Evolutionary conservation across 257 asterid species (phyloP).

Genomic region (Scutellaria barbata): DNA sequence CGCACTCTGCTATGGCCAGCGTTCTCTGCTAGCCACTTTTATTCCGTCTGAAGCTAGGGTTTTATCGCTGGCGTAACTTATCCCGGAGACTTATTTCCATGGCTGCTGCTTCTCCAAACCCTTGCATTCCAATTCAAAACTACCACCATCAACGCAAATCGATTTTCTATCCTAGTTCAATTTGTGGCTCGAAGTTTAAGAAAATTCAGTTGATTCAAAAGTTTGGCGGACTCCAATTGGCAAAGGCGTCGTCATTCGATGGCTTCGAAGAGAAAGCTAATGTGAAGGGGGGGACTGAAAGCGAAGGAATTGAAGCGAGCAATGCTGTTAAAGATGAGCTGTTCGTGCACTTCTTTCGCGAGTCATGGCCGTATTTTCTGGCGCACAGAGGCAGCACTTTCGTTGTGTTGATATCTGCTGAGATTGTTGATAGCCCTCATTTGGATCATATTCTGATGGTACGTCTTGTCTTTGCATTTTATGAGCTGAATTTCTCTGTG

Average conservation of each 20-base stretch:
- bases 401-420: conserved; percentile 83
- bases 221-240: conserved; percentile 35
- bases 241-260: conserved; percentile 17
- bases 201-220: conserved; percentile 27
- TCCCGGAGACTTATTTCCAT: conserved; percentile 32
- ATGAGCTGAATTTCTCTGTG: background rate
- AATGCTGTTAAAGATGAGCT: conserved; percentile 64
- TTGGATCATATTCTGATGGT: conserved; percentile 84
- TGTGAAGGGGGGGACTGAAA: conserved; percentile 48
- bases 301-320: conserved; percentile 47
- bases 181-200: conserved; percentile 25
- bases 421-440: conserved; percentile 73
- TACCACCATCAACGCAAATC: conserved; percentile 13
- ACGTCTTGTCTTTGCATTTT: conserved; percentile 38
- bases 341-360: conserved; percentile 83
- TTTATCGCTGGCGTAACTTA: background rate
- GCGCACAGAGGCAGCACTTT: conserved; percentile 97
- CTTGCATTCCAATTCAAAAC: conserved; percentile 45
- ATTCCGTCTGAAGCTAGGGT: conserved; percentile 13
- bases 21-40: background rate
- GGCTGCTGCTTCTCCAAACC: conserved; percentile 51
- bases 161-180: conserved; percentile 11
- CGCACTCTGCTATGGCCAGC: conserved; percentile 19
- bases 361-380: conserved; percentile 87
- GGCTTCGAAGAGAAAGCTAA: conserved; percentile 33